Evolutionary conservation across 306 rosid species (phyloP).

Genomic region (Fragaria ananassa): DNA sequence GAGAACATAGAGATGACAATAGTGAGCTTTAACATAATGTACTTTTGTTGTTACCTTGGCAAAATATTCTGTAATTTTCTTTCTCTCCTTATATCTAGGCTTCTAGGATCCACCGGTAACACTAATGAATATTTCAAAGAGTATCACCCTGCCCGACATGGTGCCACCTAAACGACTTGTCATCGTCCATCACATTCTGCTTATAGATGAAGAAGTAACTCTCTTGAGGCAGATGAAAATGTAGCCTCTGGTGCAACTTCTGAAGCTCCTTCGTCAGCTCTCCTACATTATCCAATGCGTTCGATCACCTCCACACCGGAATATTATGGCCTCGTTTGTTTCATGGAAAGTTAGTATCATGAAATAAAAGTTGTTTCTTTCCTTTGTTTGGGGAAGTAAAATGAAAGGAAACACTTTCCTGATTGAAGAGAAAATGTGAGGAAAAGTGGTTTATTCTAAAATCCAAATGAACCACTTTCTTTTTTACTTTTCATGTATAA

Average conservation of each 20-base stretch:
- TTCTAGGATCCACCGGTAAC: constrained; percentile 48
- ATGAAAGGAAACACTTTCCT: too few relatives aligned
- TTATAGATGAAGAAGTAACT: constrained; percentile 70
- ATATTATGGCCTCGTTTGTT: not conserved
- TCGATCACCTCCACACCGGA: constrained; percentile 44
- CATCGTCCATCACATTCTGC: constrained; percentile 75
- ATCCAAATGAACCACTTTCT: too few relatives aligned
- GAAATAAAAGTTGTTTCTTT: too few relatives aligned
- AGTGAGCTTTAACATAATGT: too few relatives aligned
- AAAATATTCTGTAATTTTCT: too few relatives aligned
- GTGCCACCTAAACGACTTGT: constrained; percentile 67
- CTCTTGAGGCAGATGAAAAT: constrained; percentile 49
- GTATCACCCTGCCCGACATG: constrained; percentile 57
- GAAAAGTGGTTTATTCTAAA: too few relatives aligned
- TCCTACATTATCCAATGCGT: constrained; percentile 45
- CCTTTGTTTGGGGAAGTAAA: too few relatives aligned
- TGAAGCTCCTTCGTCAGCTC: constrained; percentile 70
- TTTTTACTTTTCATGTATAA: too few relatives aligned
- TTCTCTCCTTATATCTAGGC: not conserved
- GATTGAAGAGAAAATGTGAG: too few relatives aligned
- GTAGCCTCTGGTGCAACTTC: constrained; percentile 40
- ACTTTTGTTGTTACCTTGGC: too few relatives aligned
- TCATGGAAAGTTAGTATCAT: too few relatives aligned
- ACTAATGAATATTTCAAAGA: constrained; percentile 65
- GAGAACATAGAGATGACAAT: too few relatives aligned